Evolutionary conservation across 805 yeast species (phyloP).

Genomic region (Starmera caribaea): DNA sequence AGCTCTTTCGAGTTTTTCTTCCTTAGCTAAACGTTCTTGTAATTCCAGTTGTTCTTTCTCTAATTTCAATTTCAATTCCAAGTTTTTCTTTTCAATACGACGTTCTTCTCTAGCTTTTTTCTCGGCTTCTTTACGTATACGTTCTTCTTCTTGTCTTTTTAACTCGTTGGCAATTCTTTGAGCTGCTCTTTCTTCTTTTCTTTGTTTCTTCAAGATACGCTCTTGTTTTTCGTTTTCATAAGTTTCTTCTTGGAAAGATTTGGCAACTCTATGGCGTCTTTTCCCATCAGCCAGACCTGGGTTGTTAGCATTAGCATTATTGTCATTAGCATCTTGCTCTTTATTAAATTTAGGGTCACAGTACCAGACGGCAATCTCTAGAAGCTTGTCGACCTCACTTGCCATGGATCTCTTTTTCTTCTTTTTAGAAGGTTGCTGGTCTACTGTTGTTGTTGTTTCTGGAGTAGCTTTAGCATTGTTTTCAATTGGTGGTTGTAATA

Average conservation of each 20-base stretch:
- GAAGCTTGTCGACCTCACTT: too few species aligned
- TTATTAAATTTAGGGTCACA: too few species aligned
- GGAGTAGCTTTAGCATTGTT: too few species aligned
- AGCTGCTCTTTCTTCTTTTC: conserved; percentile 4
- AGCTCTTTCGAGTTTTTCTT: neutral
- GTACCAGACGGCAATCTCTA: too few species aligned
- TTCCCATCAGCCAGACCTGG: too few species aligned
- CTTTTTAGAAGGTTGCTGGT: too few species aligned
- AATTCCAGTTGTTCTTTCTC: neutral
- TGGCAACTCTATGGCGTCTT: too few species aligned
- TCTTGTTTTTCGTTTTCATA: neutral
- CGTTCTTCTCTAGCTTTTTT: conserved; percentile 1
- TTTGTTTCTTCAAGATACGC: neutral
- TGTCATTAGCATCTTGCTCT: too few species aligned
- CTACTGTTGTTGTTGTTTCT: too few species aligned
- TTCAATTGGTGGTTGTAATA: too few species aligned
- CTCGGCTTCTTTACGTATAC: neutral
- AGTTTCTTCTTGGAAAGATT: neutral
- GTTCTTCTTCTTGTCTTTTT: conserved; percentile 1
- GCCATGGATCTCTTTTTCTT: too few species aligned
- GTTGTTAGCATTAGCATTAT: too few species aligned
- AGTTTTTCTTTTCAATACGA: conserved; percentile 5
- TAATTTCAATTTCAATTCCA: conserved; percentile 1
- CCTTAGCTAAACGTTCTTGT: neutral
- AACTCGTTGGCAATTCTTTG: neutral